A percentile compares a stretch with the other conserved stretches of the same genome.
Conservation (phyloP, 2,329 filamentous ascomycete species). For the Curvularia hawaiiensis region DNA sequence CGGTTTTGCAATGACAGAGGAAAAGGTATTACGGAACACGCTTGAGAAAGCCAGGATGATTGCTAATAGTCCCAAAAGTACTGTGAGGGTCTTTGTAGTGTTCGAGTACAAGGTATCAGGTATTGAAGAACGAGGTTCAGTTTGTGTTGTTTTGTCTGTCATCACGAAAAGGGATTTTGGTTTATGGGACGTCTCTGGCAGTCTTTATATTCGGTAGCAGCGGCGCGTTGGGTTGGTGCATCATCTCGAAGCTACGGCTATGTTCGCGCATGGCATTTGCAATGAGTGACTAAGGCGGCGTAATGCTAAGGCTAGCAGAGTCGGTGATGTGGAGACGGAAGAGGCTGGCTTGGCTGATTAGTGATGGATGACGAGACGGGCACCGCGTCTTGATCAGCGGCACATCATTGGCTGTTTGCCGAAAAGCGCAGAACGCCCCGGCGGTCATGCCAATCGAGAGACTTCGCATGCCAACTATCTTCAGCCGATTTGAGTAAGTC, state of each 20-base stretch:
- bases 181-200: constrained; percentile 8
- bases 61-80: constrained; percentile 45
- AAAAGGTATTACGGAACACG: constrained; percentile 45
- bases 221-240: constrained; percentile 27
- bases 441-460: background rate
- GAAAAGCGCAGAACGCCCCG: constrained; percentile 14
- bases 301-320: constrained; percentile 20
- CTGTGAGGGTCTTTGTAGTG: constrained; percentile 35
- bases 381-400: constrained; percentile 20
- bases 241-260: constrained; percentile 30
- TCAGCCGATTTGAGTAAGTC: constrained; percentile 7
- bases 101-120: constrained; percentile 23
- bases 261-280: constrained; percentile 36
- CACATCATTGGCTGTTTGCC: constrained; percentile 32
- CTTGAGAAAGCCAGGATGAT: constrained; percentile 54
- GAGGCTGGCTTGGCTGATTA: constrained; percentile 27
- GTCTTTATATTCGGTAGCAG: constrained; percentile 37
- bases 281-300: constrained; percentile 43
- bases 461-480: constrained; percentile 8
- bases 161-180: constrained; percentile 30
- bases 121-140: constrained; percentile 22
- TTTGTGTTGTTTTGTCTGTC: constrained; percentile 33
- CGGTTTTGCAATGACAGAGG: constrained; percentile 41
- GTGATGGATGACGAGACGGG: constrained; percentile 38
- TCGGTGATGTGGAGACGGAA: constrained; percentile 6